These are phyloP conservation scores for Lentinula guzmanii DNA, from an alignment of 768 basidiomycete species.

Conservation along the genomic window DNA sequence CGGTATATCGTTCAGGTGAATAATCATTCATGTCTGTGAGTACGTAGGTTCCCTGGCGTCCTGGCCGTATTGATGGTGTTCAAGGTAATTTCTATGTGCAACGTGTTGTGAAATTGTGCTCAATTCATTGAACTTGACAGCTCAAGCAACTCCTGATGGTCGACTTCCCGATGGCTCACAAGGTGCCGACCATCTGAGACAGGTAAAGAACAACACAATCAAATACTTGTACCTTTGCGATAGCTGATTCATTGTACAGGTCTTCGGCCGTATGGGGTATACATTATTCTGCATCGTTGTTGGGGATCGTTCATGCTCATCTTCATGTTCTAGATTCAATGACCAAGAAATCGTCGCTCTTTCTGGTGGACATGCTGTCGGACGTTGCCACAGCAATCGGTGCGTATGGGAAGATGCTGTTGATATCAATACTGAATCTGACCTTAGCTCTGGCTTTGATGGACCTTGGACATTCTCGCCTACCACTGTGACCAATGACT, in stretches of 20 bases:
- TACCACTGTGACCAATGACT: slow-evolving; percentile 82
- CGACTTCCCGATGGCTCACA: slow-evolving; percentile 85
- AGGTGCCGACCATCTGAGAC: slow-evolving; percentile 79
- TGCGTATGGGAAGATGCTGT: slow-evolving; percentile 17
- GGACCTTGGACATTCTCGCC: slow-evolving; percentile 97
- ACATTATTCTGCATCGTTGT: neutral
- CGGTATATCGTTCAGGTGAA: neutral
- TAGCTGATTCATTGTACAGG: slow-evolving; percentile 27
- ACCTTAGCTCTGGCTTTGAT: slow-evolving; percentile 64
- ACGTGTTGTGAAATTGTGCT: too few species aligned
- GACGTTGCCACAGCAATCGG: slow-evolving; percentile 88
- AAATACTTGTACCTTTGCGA: neutral
- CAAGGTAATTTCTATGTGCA: neutral
- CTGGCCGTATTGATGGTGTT: slow-evolving; percentile 87
- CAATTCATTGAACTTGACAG: slow-evolving; percentile 19
- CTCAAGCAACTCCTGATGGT: slow-evolving; percentile 77
- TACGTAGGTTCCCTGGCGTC: slow-evolving; percentile 71
- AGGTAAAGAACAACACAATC: slow-evolving; percentile 37
- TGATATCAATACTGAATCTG: neutral
- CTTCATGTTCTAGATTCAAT: slow-evolving; percentile 50
- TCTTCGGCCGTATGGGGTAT: slow-evolving; percentile 88
- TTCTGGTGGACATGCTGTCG: slow-evolving; percentile 90
- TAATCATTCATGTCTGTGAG: neutral
- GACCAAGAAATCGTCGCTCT: slow-evolving; percentile 98
- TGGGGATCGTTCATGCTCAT: neutral